Evolutionary conservation across 805 yeast genomes (phyloP), one percentile per base, ranked within the genome.

Genomic region (Clavispora phyllophila): DNA sequence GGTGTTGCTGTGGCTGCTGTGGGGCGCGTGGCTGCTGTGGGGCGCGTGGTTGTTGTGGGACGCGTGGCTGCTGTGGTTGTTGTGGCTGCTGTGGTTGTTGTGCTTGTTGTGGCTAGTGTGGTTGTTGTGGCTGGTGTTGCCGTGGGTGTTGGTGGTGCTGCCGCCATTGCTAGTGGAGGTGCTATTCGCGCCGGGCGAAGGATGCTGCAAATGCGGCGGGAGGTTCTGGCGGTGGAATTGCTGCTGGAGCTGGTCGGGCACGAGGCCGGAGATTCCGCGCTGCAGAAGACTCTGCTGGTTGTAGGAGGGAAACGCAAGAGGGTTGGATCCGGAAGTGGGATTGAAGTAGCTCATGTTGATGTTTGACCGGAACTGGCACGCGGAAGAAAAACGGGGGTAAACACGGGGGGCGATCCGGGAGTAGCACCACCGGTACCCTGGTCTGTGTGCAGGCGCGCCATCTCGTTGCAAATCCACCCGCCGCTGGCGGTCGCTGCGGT

Each of bases 301-400:
- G 37, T 54, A 55, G 22, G 61, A 54, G 18, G 61, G 57, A 40
- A 56, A 57, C 20, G 62, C 34, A 23, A 57, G 47, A 23, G 56
- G 54, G 40, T 54, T 56, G 31, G 40, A 44, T 14, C 45, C 45
- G 6, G 55, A 25, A 28, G 47, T 49, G 20, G 48, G 42, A 27
- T 39, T 40, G 44, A 46, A 56, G 43, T 49, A 55, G 39, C 58
- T 54, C 61, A 56, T 54, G 33, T 13, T 37, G 29, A 17, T 36
- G 39, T 19, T 37, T 23, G 36, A 39, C 41, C 41, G 41, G 36
- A 39, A 31, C 17, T 31, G 28, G 36, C 10, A 27, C 18, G 13
- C 27, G 28, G 19, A 32, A 23, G 28, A 13, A 27, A 22, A 28
- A 19, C 35, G 35, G 35, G 40, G 39, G 40, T 34, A 18, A 43